Conservation (phyloP, 805 yeast species). For the Myxozyma udenii region DNA sequence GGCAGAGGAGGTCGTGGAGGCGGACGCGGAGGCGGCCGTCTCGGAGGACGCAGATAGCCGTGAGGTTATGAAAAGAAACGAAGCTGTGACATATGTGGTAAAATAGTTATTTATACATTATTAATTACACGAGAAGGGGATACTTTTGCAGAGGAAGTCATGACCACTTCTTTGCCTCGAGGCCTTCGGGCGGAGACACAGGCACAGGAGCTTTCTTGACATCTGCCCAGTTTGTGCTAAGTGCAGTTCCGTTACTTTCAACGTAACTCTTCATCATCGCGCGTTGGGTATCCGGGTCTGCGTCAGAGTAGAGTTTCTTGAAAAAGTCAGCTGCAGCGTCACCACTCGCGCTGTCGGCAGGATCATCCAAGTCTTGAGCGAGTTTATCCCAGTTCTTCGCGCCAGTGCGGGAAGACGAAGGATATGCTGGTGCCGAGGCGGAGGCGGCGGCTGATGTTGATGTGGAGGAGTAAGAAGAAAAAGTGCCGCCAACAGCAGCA, state of each 20-base stretch:
- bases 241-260: constrained; percentile 91
- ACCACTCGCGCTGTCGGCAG: constrained; percentile 46
- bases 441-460: constrained; percentile 5
- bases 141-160: not conserved
- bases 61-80: constrained; percentile 7
- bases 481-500: not conserved
- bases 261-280: constrained; percentile 96
- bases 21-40: constrained; percentile 8
- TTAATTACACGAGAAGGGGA: not conserved
- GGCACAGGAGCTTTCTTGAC: constrained; percentile 65
- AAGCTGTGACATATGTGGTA: not conserved
- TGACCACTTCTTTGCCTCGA: constrained; percentile 24
- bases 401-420: constrained; percentile 58
- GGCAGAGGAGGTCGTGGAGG: constrained; percentile 18
- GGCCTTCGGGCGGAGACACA: constrained; percentile 57
- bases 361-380: constrained; percentile 33
- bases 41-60: constrained; percentile 1
- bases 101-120: not conserved
- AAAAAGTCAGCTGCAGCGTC: constrained; percentile 61
- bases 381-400: constrained; percentile 67
- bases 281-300: constrained; percentile 80
- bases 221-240: constrained; percentile 91
- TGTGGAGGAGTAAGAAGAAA: constrained; percentile 16
- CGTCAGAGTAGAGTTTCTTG: constrained; percentile 65
- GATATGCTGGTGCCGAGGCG: constrained; percentile 35